Percentiles rank a stretch among this genome's conserved stretches.
Conservation (phyloP, 257 asterid species). For the Nicotiana sylvestris region DNA sequence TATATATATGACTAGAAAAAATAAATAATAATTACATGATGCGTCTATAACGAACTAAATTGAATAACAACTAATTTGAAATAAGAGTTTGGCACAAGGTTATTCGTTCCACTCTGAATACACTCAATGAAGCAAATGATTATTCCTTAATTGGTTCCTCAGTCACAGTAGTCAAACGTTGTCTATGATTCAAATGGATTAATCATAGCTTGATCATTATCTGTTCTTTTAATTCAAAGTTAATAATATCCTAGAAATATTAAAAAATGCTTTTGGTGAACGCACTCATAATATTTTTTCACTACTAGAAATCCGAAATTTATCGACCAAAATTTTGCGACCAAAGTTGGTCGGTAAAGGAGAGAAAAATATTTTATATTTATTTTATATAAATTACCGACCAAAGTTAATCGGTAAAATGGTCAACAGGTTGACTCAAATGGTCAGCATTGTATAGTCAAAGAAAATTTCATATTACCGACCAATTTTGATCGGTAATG, state of each 20-base stretch:
- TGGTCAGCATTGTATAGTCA: too few species aligned
- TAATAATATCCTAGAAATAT: background rate
- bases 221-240: background rate
- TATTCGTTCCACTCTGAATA: background rate
- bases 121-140: background rate
- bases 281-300: too few species aligned
- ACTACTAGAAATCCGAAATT: too few species aligned
- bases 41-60: background rate
- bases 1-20: too few species aligned
- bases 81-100: background rate
- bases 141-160: background rate
- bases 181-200: background rate
- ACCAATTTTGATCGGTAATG: too few species aligned
- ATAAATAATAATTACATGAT: background rate
- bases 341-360: too few species aligned
- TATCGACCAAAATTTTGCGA: too few species aligned
- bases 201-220: background rate
- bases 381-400: too few species aligned
- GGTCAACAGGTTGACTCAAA: too few species aligned
- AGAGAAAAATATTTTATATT: too few species aligned
- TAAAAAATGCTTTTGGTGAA: background rate
- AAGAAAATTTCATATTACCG: too few species aligned
- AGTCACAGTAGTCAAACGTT: background rate
- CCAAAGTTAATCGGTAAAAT: too few species aligned
- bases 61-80: background rate